phyloP scores from a whole-genome alignment of 129 eudicot species.

The Cynara cardunculus region DNA sequence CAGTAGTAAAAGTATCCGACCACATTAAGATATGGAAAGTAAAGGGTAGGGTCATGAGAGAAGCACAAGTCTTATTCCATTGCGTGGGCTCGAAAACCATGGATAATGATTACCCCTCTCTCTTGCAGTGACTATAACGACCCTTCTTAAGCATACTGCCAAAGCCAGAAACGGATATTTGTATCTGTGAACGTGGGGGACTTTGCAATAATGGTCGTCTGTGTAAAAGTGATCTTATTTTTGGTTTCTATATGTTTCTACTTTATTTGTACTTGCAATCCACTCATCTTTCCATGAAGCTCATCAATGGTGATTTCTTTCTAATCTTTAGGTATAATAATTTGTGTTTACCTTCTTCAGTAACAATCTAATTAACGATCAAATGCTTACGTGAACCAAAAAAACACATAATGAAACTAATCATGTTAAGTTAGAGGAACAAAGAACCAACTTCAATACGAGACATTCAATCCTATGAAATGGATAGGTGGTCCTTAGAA shows the following conservation, averaged over 20 bases:
- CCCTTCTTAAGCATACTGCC: conserved; percentile 22
- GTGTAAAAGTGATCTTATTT: conserved; percentile 1
- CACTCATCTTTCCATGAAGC: background rate
- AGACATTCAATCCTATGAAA: background rate
- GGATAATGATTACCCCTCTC: conserved; percentile 21
- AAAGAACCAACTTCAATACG: background rate
- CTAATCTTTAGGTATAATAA: background rate
- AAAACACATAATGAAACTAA: background rate
- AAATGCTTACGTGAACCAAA: no score
- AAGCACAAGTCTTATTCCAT: conserved; percentile 28
- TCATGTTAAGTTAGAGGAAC: background rate
- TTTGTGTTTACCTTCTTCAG: no score
- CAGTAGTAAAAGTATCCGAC: no score
- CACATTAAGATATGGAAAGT: background rate
- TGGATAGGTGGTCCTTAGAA: background rate
- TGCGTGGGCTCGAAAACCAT: conserved; percentile 16
- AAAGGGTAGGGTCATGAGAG: conserved; percentile 19
- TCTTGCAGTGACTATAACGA: conserved; percentile 23
- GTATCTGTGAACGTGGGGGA: conserved; percentile 6
- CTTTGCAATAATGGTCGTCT: background rate
- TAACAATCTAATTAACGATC: background rate
- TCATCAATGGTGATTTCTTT: background rate
- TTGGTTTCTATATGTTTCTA: conserved; percentile 12
- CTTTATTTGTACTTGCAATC: conserved; percentile 18
- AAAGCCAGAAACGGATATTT: conserved; percentile 5